Conservation (phyloP, 1,284 basidiomycete species). For the Ceratorhiza oryzae-sativae region DNA sequence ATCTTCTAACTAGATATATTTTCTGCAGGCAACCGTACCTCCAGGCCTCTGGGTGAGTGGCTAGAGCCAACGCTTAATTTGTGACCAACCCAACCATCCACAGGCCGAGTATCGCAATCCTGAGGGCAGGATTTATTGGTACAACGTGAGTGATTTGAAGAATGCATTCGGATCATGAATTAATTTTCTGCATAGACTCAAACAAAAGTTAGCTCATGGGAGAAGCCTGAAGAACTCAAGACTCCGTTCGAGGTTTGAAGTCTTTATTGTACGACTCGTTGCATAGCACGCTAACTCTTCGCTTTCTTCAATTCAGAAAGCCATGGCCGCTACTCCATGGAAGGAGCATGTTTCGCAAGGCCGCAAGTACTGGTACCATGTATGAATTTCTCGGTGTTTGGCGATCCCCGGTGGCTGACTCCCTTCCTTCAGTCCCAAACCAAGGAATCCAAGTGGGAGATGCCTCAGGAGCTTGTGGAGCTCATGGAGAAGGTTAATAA, state of each 20-base stretch:
- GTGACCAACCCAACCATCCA: background rate
- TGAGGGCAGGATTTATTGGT: conserved; percentile 87
- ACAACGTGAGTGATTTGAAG: conserved; percentile 56
- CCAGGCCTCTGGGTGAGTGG: conserved; percentile 17
- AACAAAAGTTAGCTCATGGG: conserved; percentile 83
- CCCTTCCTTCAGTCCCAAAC: conserved; percentile 65
- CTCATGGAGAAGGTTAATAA: conserved; percentile 85
- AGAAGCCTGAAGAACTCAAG: conserved; percentile 87
- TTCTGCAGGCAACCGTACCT: conserved; percentile 1
- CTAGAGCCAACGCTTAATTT: background rate
- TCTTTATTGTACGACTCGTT: background rate
- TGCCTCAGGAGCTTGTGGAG: conserved; percentile 85
- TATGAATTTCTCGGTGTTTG: conserved; percentile 50
- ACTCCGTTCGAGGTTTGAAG: conserved; percentile 80
- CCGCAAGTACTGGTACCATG: conserved; percentile 92
- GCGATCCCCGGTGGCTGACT: conserved; percentile 10
- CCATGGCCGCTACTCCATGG: conserved; percentile 87
- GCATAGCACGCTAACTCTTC: conserved; percentile 5
- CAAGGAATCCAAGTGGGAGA: conserved; percentile 95
- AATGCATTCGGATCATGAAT: background rate
- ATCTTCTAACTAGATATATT: background rate
- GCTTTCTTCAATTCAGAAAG: conserved; percentile 62
- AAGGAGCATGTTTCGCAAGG: conserved; percentile 91
- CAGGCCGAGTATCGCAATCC: conserved; percentile 62
- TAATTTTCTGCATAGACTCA: conserved; percentile 52